Conservation (phyloP, 1,284 basidiomycete genomes). For the Thelephora terrestris region DNA sequence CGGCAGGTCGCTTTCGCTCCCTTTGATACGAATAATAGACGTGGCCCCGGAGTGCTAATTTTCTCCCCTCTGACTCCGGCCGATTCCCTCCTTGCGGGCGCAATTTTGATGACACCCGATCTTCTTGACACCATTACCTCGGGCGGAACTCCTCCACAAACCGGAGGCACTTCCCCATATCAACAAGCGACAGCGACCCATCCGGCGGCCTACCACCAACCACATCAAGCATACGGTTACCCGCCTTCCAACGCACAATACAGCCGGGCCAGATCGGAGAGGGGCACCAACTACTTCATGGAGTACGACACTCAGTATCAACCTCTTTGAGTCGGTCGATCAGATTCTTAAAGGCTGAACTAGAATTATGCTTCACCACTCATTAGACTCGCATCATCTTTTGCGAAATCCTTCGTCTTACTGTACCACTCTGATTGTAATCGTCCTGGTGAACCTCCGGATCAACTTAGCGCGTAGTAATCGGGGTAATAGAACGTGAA, state of each 20-base stretch:
- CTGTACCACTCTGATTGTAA: too few relatives aligned
- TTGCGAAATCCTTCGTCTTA: too few relatives aligned
- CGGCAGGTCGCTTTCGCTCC: constrained; percentile 44
- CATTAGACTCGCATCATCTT: neutral
- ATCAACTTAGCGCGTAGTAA: too few relatives aligned
- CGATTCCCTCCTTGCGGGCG: constrained; percentile 46
- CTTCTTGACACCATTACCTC: constrained; percentile 42
- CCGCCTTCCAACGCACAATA: neutral
- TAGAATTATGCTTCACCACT: constrained; percentile 2
- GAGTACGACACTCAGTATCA: too few relatives aligned
- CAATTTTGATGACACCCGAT: constrained; percentile 37
- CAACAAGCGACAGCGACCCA: constrained; percentile 9
- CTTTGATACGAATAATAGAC: constrained; percentile 32
- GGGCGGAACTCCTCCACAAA: neutral
- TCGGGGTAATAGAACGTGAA: too few relatives aligned
- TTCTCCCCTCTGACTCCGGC: constrained; percentile 44
- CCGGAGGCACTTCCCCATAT: constrained; percentile 3
- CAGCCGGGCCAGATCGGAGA: neutral
- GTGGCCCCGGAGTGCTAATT: constrained; percentile 46
- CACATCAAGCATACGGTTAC: constrained; percentile 2
- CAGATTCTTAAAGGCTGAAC: too few relatives aligned
- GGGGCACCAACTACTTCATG: constrained; percentile 1
- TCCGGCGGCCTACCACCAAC: neutral
- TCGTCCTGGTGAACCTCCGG: too few relatives aligned
- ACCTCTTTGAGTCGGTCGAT: too few relatives aligned